Evolutionary conservation across 305 asterid genomes (phyloP).

Genomic region (Withania somnifera): DNA sequence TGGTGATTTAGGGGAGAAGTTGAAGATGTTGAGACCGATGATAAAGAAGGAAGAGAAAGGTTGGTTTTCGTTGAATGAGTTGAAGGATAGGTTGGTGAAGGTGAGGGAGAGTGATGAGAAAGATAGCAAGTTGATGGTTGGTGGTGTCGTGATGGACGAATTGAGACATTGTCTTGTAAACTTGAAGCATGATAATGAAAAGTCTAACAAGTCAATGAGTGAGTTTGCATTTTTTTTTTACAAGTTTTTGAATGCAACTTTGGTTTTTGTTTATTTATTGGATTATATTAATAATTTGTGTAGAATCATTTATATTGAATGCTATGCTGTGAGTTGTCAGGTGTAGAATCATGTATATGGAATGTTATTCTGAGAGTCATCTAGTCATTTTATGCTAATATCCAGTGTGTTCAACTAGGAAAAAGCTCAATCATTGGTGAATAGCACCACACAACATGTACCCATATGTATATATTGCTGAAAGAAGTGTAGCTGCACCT

Average conservation of each 20-base stretch:
- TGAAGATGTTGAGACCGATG: conserved; percentile 47
- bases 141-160: background rate
- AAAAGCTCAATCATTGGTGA: background rate
- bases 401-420: background rate
- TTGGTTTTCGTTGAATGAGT: conserved; percentile 59
- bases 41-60: conserved; percentile 31
- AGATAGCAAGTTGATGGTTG: background rate
- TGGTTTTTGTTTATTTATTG: background rate
- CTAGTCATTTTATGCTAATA: background rate
- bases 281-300: background rate
- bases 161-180: conserved; percentile 2
- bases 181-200: background rate
- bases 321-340: background rate
- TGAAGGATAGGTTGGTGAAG: conserved; percentile 43
- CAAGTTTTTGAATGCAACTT: background rate
- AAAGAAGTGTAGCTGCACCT: background rate
- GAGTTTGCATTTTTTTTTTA: conserved; percentile 13
- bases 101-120: conserved; percentile 29
- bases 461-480: background rate
- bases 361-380: background rate
- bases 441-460: background rate
- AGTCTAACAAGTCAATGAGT: conserved; percentile 11
- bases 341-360: background rate
- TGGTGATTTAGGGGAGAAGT: conserved; percentile 38
- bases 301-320: background rate